phyloP scores from a whole-genome alignment of 2,329 filamentous ascomycete species.

The Penicillium sp. region DNA sequence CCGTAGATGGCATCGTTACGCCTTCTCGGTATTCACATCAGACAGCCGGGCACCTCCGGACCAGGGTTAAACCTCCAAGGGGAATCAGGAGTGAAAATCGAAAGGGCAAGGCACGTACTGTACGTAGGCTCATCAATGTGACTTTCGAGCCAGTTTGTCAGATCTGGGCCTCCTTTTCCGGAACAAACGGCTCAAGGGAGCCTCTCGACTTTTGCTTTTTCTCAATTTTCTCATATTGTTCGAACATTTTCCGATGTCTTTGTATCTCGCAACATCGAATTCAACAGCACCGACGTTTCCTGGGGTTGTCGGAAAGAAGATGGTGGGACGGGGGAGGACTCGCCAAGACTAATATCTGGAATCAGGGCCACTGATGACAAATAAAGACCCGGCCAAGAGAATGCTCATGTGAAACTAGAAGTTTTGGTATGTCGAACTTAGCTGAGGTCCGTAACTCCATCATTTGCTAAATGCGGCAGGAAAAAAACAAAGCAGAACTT shows the following conservation, averaged over 20 bases:
- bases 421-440: constrained; percentile 39
- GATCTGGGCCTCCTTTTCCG: not conserved
- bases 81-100: constrained; percentile 3
- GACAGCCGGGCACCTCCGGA: not conserved
- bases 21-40: constrained; percentile 3
- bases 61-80: constrained; percentile 9
- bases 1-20: constrained; percentile 11
- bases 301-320: not conserved
- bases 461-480: constrained; percentile 6
- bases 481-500: constrained; percentile 11
- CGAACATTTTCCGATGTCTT: not conserved
- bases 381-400: constrained; percentile 20
- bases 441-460: constrained; percentile 32
- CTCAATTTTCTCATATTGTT: not conserved
- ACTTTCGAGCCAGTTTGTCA: constrained; percentile 6
- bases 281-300: constrained; percentile 9
- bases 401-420: constrained; percentile 32
- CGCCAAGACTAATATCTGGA: constrained; percentile 30
- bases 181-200: not conserved
- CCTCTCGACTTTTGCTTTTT: not conserved
- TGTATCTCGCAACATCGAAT: not conserved
- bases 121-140: constrained; percentile 14
- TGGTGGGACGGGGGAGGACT: constrained; percentile 9
- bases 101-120: constrained; percentile 23
- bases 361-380: constrained; percentile 35